Evolutionary conservation across 2,329 filamentous ascomycete genomes (phyloP), one percentile per base, ranked within the genome.

Genomic region (Pestalotiopsis fici): DNA sequence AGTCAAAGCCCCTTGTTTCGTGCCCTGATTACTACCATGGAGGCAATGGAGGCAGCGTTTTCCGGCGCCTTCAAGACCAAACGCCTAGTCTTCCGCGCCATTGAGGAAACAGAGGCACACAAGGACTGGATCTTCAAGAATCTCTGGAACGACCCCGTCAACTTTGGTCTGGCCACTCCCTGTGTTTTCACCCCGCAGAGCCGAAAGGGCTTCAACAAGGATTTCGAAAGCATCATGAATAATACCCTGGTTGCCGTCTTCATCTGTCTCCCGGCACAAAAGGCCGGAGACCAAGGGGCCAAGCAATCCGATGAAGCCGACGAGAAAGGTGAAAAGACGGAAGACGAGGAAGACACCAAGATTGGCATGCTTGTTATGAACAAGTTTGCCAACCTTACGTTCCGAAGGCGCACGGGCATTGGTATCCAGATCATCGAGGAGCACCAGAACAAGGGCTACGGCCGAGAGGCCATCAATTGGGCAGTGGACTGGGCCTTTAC

Each of bases 381-480:
- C 28, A 55, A 56, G 28, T 15, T 21, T 35, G 23, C 7, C 23
- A 13, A 43, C 28, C 23, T 54, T 39, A 15, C 25, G 21, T 64
- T 37, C 59, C 56, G 57, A 35, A 57, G 62, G 21, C 27, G 61
- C 1, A 63, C 63, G n/a, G 55, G 47, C 9, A 74, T 85, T 9
- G 80, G 77, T 0, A 74, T 85, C n/a, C 71, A 74, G 0, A 75
- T 85, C 4, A 69, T 78, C 2, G 70, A 74, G 0, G 7, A 66
- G 0, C 78, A 79, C 64, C 80, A 83, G 65, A 74, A 76, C 0
- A 69, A 77, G 23, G 83, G 84, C 0, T 86, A 86, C 65, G 84
- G 84, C 1, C 71, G 70, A 6, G 84, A 86, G 69, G 80, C 82
- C 0, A 81, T 86, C 57, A 74, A 76, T 28, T 87, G 83, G 83